phyloP scores from a whole-genome alignment of 805 yeast genomes.

The Starmerella geochares region DNA sequence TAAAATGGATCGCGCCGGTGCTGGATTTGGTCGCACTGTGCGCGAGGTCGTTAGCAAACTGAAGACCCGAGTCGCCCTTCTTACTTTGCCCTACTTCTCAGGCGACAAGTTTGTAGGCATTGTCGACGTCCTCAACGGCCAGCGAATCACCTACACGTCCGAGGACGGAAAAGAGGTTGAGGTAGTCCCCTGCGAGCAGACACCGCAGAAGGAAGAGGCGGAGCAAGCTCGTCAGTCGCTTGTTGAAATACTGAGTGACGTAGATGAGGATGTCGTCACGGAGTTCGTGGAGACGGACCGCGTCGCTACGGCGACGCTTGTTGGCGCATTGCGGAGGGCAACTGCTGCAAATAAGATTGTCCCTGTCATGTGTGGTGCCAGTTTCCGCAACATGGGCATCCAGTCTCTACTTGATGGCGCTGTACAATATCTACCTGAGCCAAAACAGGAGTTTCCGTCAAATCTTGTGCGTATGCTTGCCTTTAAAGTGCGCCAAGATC shows the following conservation, averaged over 20 bases:
- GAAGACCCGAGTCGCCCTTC: constrained; percentile 59
- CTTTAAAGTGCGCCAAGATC: constrained; percentile 82
- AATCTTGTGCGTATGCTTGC: constrained; percentile 71
- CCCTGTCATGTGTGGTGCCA: constrained; percentile 88
- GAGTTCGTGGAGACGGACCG: constrained; percentile 50
- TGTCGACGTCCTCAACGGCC: constrained; percentile 60
- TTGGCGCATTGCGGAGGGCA: constrained; percentile 50
- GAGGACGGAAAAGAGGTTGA: constrained; percentile 47
- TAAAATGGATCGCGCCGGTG: constrained; percentile 95
- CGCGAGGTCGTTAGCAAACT: constrained; percentile 69
- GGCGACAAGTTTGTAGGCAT: constrained; percentile 56
- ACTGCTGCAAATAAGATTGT: constrained; percentile 50
- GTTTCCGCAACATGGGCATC: constrained; percentile 86
- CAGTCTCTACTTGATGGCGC: constrained; percentile 87
- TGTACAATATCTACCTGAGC: constrained; percentile 69
- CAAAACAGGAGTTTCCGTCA: constrained; percentile 43
- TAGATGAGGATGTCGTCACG: constrained; percentile 68
- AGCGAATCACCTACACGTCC: constrained; percentile 36
- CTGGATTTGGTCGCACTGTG: constrained; percentile 85
- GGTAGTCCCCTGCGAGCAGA: constrained; percentile 32
- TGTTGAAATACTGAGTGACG: constrained; percentile 74
- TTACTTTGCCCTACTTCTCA: constrained; percentile 68
- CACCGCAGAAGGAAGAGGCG: constrained; percentile 30
- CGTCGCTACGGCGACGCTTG: constrained; percentile 48
- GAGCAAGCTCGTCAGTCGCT: constrained; percentile 47